These are phyloP conservation scores for Xeromyces bisporus DNA, from an alignment of 495 filamentous ascomycete genomes.

Conservation along the genomic window DNA sequence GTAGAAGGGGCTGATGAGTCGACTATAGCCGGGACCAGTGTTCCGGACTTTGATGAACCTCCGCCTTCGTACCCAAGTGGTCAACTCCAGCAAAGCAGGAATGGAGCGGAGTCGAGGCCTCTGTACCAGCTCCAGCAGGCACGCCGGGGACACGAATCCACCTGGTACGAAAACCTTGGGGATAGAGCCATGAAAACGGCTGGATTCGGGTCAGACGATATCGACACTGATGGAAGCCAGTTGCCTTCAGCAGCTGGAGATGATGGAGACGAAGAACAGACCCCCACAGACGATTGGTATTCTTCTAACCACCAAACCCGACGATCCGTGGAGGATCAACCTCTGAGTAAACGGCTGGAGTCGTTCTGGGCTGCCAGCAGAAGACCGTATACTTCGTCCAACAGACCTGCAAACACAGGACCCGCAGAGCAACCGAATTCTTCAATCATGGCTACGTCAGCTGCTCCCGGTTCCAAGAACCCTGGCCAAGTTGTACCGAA, in stretches of 20 bases:
- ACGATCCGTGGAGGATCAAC: conserved; percentile 15
- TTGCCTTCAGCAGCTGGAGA: conserved; percentile 19
- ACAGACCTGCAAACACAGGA: conserved; percentile 7
- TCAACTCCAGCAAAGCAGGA: conserved; percentile 2
- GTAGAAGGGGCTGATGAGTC: conserved; percentile 31
- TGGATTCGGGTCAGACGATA: conserved; percentile 21
- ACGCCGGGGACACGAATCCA: conserved; percentile 12
- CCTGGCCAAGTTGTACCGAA: conserved; percentile 16
- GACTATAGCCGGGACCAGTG: conserved; percentile 26
- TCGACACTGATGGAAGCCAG: conserved; percentile 17
- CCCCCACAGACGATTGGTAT: conserved; percentile 11
- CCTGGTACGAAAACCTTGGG: conserved; percentile 23
- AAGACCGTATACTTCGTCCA: conserved; percentile 5
- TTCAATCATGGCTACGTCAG: conserved; percentile 3
- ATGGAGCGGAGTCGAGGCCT: conserved; percentile 8
- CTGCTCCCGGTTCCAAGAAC: conserved; percentile 9
- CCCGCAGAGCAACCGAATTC: conserved; percentile 9
- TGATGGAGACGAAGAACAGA: conserved; percentile 12
- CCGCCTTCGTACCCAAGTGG: conserved; percentile 8
- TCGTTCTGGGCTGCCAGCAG: conserved; percentile 26
- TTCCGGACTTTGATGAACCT: conserved; percentile 21
- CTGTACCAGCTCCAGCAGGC: conserved; percentile 14
- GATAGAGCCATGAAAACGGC: conserved; percentile 21
- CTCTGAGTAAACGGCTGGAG: conserved; percentile 26
- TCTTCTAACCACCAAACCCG: conserved; percentile 9